phyloP scores from a whole-genome alignment of 305 asterid species.

The Fraxinus platypoda region DNA sequence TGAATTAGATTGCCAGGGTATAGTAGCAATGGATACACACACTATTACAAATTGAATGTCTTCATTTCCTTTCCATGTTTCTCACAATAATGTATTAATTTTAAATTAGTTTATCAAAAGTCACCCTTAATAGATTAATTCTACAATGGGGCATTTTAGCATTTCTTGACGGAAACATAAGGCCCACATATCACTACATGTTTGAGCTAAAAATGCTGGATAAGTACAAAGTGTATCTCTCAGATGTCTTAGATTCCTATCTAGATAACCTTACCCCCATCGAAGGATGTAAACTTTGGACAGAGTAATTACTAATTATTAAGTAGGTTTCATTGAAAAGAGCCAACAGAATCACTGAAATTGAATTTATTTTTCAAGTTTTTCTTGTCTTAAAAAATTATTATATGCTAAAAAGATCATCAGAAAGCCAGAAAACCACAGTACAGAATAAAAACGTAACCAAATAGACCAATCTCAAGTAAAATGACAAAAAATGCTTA shows the following conservation, averaged over 20 bases:
- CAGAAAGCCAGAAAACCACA: background rate
- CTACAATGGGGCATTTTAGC: background rate
- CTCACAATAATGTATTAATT: background rate
- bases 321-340: background rate
- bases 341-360: background rate
- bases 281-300: background rate
- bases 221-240: background rate
- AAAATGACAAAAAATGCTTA: background rate
- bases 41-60: background rate
- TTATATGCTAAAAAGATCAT: background rate
- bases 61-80: background rate
- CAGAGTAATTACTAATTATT: background rate
- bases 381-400: background rate
- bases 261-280: background rate
- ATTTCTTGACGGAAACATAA: background rate
- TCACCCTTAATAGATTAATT: background rate
- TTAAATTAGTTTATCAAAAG: background rate
- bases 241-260: background rate
- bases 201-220: background rate
- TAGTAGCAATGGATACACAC: background rate
- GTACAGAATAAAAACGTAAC: background rate
- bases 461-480: slow-evolving; percentile 9
- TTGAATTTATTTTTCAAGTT: background rate
- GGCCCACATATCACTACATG: background rate
- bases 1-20: background rate